Percentiles rank a stretch among this genome's conserved stretches.
Evolutionary conservation across 2,329 filamentous ascomycete genomes (phyloP).

Genomic region (Helotiales sp.): DNA sequence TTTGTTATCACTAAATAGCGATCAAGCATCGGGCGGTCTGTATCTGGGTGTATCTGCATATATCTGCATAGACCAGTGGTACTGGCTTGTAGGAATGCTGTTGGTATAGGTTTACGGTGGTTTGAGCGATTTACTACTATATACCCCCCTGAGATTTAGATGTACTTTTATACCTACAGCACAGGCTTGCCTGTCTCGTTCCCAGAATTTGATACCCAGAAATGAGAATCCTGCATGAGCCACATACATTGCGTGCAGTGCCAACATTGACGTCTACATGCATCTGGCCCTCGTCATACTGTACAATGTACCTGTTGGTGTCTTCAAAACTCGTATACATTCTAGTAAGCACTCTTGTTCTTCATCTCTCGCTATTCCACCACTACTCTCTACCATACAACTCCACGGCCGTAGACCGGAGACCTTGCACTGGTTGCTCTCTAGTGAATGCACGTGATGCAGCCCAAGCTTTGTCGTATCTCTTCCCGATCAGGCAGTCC

Average conservation of each 20-base stretch:
- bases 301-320: too few species aligned
- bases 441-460: neutral
- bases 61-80: slow-evolving; percentile 18
- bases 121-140: slow-evolving; percentile 13
- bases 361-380: neutral
- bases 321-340: too few species aligned
- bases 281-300: too few species aligned
- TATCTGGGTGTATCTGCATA: slow-evolving; percentile 19
- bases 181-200: neutral
- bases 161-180: slow-evolving; percentile 6
- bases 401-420: neutral
- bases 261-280: too few species aligned
- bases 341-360: too few species aligned
- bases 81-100: slow-evolving; percentile 20
- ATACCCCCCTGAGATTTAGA: slow-evolving; percentile 18
- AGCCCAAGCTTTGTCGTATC: neutral
- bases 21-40: slow-evolving; percentile 17
- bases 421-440: neutral
- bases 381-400: too few species aligned
- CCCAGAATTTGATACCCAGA: neutral
- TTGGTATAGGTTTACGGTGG: slow-evolving; percentile 17
- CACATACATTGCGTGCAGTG: too few species aligned
- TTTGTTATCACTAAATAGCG: neutral
- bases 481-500: slow-evolving; percentile 16
- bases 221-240: too few species aligned